Base-by-base conservation (phyloP, 331 rosid species). In the Phaseolus coccineus region DNA sequence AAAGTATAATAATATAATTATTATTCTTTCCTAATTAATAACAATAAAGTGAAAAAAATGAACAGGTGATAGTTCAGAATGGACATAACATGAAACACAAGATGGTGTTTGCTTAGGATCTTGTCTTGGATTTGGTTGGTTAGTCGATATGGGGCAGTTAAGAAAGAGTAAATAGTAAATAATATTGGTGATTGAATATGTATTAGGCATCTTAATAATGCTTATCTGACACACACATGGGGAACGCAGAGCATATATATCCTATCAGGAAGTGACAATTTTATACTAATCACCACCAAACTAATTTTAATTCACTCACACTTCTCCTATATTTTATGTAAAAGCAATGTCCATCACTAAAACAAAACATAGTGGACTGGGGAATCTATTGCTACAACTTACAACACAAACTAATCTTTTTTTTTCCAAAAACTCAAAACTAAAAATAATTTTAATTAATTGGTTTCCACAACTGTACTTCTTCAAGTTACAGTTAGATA, bases 161-260 rank as follows among this genome's bases (percentile, higher is more conserved):
- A 42, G 9, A 2, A 9, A 0, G 8, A 42, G 1, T 4, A 4
- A 35, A 35, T 35, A 42, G 9, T 8, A 42, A 40, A 42, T 42
- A 42, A 42, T 9, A 42, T 0, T 42, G 11, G 12, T 42, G 47
- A 42, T 42, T 42, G 50, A 80, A 80, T 64, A 51, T 27, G 47
- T 52, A 51, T 56, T 12, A 22, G 13, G 65, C 35, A 48, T 40
- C 31, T 79, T 71, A 50, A 74, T 65, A 73, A 65, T 80, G 84
- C 84, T 80, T 53, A 64, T 73, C 80, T 55, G 80, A 73, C 84
- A 15, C 35, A 62, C 31, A 80, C 7, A 37, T 37, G 73, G 48
- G 78, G 71, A 33, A 15, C 40, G 71, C 64, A 58, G 52, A 65
- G 19, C 67, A 51, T 27, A 53, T 27, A 37, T 9, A 56, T 77